Conservation (phyloP, 768 basidiomycete genomes). For the Trametes cinnabarina region DNA sequence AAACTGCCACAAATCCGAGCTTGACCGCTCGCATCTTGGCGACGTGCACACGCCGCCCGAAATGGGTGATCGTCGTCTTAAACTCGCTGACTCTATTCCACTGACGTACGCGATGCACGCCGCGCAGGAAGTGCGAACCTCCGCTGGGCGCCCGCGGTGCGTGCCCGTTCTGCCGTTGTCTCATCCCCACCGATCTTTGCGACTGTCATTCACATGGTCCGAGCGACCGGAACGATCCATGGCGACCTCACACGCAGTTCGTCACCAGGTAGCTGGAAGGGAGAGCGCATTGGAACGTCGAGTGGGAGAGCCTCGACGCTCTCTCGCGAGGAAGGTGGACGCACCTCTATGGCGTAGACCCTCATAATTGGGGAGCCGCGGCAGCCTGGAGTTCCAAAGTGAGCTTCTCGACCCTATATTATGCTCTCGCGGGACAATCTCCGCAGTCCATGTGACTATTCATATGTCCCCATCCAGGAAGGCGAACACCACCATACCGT, state of each 20-base stretch:
- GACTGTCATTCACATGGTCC: neutral
- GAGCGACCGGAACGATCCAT: neutral
- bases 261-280: neutral
- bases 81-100: slow-evolving; percentile 11
- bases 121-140: slow-evolving; percentile 1
- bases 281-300: too few species aligned
- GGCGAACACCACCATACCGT: neutral
- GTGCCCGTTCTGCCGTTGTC: neutral
- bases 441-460: slow-evolving; percentile 10
- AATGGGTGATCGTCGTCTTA: slow-evolving; percentile 10
- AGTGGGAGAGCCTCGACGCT: too few species aligned
- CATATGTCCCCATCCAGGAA: slow-evolving; percentile 6
- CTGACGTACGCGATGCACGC: slow-evolving; percentile 8
- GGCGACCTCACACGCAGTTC: neutral
- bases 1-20: neutral
- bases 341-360: neutral
- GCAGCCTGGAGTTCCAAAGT: slow-evolving; percentile 3
- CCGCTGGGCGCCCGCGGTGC: slow-evolving; percentile 3
- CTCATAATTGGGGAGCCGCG: neutral
- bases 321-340: too few species aligned
- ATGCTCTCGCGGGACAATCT: slow-evolving; percentile 15
- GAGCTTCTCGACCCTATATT: neutral
- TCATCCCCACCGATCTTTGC: neutral
- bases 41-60: neutral
- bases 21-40: neutral